Percentiles rank a stretch among this genome's conserved stretches.
These are phyloP conservation scores for Cladorrhinum sp. DNA, from an alignment of 2,329 filamentous ascomycete species.

Conservation along the genomic window DNA sequence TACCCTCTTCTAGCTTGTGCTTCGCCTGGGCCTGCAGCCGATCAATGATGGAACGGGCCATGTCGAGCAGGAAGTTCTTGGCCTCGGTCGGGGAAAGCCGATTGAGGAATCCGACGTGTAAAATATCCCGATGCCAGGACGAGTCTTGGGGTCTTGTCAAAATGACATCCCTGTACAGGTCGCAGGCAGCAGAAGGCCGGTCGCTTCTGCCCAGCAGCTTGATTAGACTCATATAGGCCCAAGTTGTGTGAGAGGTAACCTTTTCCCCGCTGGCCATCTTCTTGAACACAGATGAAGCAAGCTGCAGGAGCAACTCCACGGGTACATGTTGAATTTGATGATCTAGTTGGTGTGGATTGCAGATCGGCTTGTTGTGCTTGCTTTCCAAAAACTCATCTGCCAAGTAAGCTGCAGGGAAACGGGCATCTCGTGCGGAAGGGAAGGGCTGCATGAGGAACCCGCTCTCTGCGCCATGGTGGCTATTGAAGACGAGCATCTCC, in stretches of 20 bases:
- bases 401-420: constrained; percentile 27
- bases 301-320: constrained; percentile 22
- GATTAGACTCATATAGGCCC: constrained; percentile 22
- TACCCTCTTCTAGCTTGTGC: constrained; percentile 10
- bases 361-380: neutral
- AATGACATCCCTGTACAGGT: constrained; percentile 32
- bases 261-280: constrained; percentile 19
- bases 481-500: neutral
- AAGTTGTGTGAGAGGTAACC: constrained; percentile 9
- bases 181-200: constrained; percentile 30
- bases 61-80: constrained; percentile 28
- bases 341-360: neutral
- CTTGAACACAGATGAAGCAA: constrained; percentile 24
- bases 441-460: constrained; percentile 20
- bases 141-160: constrained; percentile 31
- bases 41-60: constrained; percentile 30
- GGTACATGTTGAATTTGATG: neutral
- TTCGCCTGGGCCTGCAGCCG: constrained; percentile 28
- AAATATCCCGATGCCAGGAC: constrained; percentile 34
- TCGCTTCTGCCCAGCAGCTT: constrained; percentile 29
- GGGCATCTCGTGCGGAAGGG: constrained; percentile 16
- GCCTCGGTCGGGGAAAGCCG: constrained; percentile 29
- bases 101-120: constrained; percentile 29
- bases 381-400: constrained; percentile 17
- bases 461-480: neutral